Evolutionary conservation across 495 filamentous ascomycete species (phyloP), one percentile per base, ranked within the genome.

Genomic region (Aspergillus hancockii): DNA sequence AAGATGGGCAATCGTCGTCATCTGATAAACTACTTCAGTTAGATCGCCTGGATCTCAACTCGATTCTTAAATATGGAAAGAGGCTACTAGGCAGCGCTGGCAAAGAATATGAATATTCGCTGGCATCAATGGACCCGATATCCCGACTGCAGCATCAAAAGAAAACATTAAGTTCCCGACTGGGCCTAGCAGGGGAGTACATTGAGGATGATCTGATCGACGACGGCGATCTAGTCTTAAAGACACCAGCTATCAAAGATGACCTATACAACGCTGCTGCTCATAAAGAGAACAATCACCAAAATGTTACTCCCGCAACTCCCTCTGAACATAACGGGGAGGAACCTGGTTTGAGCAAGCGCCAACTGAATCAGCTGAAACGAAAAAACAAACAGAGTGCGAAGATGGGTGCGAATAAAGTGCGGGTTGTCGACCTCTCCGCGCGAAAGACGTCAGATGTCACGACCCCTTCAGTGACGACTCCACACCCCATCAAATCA

Each of bases 351-450:
- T 76, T 98, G 16, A 97, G 93, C 75, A 90, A 92, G 57, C 86
- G 94, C 14, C 94, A 98, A 68, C 80, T 96, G 28, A 98, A 98
- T 66, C 90, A 91, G 55, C 79, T 98, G 10, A 98, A 98, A 71
- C 85, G 94, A 16, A 96, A 95, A 68, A 86, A 90, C 31, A 96
- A 93, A 68, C 79, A 84, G 54, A 88, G 89, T 65, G 91, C 91
- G 9, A 92, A 91, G 68, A 86, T 90, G 67, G 88, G 90, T 36
- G 88, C 88, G 14, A 92, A 88, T 57, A 98, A 98, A 70, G 92
- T 95, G 40, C 81, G 88, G n/a, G 83, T 91, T n/a, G 86, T 92
- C 14, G 94, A 98, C 69, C 75, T 98, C 40, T 88, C 89, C 0
- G 80, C 87, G 30, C 83, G 90, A 32, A 80, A 88, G 53, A 77